Base-by-base conservation (phyloP, 148 eudicot genomes). In the Salicornia ramosissima region DNA sequence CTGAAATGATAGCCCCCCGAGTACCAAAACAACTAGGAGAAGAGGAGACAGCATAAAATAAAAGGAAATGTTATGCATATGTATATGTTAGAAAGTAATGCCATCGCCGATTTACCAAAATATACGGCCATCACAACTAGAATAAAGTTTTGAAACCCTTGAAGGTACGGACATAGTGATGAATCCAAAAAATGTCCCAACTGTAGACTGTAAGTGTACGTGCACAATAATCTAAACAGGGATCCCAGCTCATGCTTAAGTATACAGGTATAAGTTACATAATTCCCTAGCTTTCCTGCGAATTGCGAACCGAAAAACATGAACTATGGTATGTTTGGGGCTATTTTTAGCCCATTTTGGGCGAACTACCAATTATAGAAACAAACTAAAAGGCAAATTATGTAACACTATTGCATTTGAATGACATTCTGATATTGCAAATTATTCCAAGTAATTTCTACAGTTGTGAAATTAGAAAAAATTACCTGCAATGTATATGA, bases 401-500 rank as follows among this genome's bases (percentile, higher is more conserved):
- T n/a, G n/a, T n/a, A n/a, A n/a, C n/a, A n/a, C n/a, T n/a, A n/a
- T n/a, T n/a, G n/a, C n/a, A n/a, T n/a, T n/a, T n/a, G n/a, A n/a
- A 62, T 22, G 29, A 62, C 6, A 11, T 62, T 11, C 16, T 14
- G 30, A 40, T 39, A 13, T 40, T 5, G 3, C 43, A 22, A 33
- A 19, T 1, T 7, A 14, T 22, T 62, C 18, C 28, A 63, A 63
- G 10, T 42, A 42, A 9, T 39, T 40, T 63, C n/a, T 40, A 24
- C 2, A 42, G 31, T 39, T 39, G 22, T 22, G 36, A 62, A 24
- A 2, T 22, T 63, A 30, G 19, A 68, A 52, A 36, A n/a, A 49
- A 19, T 79, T 69, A 92, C 97, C 97, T 87, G 97, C 77, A 92
- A 83, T 53, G 97, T 92, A 60, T 81, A 89, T 56, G 96, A 83